Base-by-base conservation (phyloP, 805 yeast genomes). In the Lipomyces spencermartinsiae region DNA sequence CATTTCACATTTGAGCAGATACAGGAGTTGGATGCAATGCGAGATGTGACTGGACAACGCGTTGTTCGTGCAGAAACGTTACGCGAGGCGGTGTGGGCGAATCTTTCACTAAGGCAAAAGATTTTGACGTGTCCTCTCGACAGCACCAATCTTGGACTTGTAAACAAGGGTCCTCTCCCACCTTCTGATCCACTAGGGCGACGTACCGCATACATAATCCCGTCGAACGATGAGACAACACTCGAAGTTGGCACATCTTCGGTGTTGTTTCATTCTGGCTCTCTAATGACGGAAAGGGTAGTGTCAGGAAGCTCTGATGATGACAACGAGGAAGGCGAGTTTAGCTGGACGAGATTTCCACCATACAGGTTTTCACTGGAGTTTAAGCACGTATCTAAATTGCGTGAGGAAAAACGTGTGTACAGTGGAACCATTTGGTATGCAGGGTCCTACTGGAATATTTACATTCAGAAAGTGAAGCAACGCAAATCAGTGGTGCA, bases 381-480 rank as follows among this genome's bases (percentile, higher is more conserved):
- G 3, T 86, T 86, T 74, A 80, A 83, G 8, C 81, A 84, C 62
- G 81, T 86, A 1, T 80, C 84, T 2, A 80, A 80, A 12, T 76
- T 86, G 19, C 75, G 78, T 16, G 79, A 83, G 0, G 85, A 82
- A 19, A 83, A 81, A 71, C 76, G 88, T 55, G 83, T 84, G 1
- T 85, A 85, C 71, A 83, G 85, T 9, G 81, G 82, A 66, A 82
- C 86, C 0, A 78, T 84, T 43, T 85, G 88, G 87, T 85, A 85
- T 72, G 87, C 87, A n/a, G 89, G 89, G 0, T 84, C 88, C 10
- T 84, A 82, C 71, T 86, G 89, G 89, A 85, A 84, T 69, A 74
- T 86, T 8, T 86, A 86, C 73, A 77, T 85, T 39, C 88, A 86
- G 66, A 85, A 84, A 70, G 81, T 82, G 51, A 78, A 79, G 29